phyloP scores from a whole-genome alignment of 2,329 filamentous ascomycete species.

The Ophiostoma himal-ulmi region DNA sequence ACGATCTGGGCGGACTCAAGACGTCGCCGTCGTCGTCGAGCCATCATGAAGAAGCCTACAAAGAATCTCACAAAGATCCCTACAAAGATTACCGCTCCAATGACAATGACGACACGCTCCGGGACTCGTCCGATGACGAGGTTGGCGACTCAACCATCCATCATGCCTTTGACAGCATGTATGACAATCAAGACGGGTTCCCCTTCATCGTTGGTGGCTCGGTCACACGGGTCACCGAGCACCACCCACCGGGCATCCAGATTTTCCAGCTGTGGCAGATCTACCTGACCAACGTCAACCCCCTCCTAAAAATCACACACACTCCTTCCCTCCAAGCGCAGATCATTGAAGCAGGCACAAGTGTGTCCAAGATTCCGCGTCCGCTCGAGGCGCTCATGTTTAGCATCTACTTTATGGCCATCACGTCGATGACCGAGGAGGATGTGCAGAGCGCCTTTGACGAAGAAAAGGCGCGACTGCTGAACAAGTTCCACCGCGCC shows the following conservation, averaged over 20 bases:
- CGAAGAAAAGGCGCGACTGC: constrained; percentile 46
- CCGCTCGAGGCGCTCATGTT: constrained; percentile 64
- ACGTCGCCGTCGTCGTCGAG: constrained; percentile 39
- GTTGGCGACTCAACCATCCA: constrained; percentile 51
- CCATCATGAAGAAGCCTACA: not conserved
- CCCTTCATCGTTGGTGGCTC: constrained; percentile 50
- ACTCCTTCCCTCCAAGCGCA: constrained; percentile 59
- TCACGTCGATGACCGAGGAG: constrained; percentile 52
- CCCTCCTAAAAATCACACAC: constrained; percentile 62
- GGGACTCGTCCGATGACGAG: constrained; percentile 54
- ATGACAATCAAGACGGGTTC: constrained; percentile 50
- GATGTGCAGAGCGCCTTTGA: constrained; percentile 49
- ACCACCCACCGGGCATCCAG: constrained; percentile 51
- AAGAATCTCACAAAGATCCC: constrained; percentile 34
- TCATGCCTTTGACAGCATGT: constrained; percentile 55
- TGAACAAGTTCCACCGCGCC: constrained; percentile 50
- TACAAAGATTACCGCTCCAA: constrained; percentile 36
- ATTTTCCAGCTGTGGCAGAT: constrained; percentile 63
- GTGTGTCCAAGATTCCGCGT: constrained; percentile 48
- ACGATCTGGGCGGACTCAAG: constrained; percentile 50
- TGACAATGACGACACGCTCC: constrained; percentile 44
- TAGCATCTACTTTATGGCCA: constrained; percentile 54
- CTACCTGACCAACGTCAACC: constrained; percentile 64
- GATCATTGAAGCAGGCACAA: constrained; percentile 56
- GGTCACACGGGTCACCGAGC: constrained; percentile 39